A percentile compares a stretch with the other conserved stretches of the same genome.
These are phyloP conservation scores for Candida multigemmis DNA, from an alignment of 805 yeast genomes.

Conservation along the genomic window DNA sequence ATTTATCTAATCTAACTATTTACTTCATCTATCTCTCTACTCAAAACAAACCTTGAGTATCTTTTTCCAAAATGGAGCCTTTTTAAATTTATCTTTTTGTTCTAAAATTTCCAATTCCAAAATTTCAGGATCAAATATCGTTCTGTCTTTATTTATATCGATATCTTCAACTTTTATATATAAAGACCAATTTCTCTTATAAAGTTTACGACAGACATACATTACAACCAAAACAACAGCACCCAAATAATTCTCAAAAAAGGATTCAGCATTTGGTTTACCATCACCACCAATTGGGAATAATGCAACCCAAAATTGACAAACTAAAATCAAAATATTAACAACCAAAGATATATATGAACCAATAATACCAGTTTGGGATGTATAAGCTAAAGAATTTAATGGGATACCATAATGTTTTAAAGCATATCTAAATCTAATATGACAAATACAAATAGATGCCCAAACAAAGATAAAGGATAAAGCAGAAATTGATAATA, in stretches of 20 bases:
- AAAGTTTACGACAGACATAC: slow-evolving; percentile 24
- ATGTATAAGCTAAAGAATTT: slow-evolving; percentile 22
- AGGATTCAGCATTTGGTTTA: slow-evolving; percentile 16
- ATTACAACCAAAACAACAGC: slow-evolving; percentile 20
- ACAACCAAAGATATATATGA: slow-evolving; percentile 24
- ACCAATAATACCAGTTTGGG: slow-evolving; percentile 33
- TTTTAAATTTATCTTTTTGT: slow-evolving; percentile 10
- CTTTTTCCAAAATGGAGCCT: slow-evolving; percentile 10
- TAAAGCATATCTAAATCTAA: slow-evolving; percentile 32
- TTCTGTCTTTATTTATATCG: slow-evolving; percentile 20
- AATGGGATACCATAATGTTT: slow-evolving; percentile 16
- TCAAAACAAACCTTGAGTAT: too few species aligned
- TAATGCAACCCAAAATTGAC: slow-evolving; percentile 37
- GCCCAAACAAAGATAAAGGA: slow-evolving; percentile 36
- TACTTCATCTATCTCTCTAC: too few species aligned
- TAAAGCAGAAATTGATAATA: slow-evolving; percentile 32
- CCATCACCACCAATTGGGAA: slow-evolving; percentile 23
- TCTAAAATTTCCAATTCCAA: slow-evolving; percentile 19
- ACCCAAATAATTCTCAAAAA: slow-evolving; percentile 26
- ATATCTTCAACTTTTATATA: slow-evolving; percentile 17
- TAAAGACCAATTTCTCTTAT: slow-evolving; percentile 19
- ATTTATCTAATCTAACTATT: too few species aligned
- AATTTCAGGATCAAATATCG: slow-evolving; percentile 26
- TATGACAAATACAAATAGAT: slow-evolving; percentile 29
- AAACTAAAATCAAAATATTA: slow-evolving; percentile 25